Conservation (phyloP, 2,329 filamentous ascomycete species). For the Fusarium sterilihyphosum region DNA sequence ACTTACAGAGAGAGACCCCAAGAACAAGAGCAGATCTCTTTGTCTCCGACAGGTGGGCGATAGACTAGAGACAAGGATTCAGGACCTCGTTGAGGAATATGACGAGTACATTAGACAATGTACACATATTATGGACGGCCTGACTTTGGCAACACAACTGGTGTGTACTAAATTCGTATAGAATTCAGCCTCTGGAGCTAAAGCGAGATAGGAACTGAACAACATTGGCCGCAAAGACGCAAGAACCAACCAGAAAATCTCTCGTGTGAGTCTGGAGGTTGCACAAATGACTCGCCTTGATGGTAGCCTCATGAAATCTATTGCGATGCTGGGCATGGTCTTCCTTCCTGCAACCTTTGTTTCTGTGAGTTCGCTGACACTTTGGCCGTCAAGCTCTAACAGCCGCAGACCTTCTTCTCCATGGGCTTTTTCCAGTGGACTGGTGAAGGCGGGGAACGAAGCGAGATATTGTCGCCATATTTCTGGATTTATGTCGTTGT, state of each 20-base stretch:
- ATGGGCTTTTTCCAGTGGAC: conserved; percentile 18
- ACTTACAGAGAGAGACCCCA: too few relatives aligned
- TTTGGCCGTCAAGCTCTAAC: not conserved
- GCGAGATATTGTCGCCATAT: not conserved
- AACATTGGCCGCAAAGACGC: not conserved
- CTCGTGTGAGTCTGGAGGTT: not conserved
- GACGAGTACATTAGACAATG: too few relatives aligned
- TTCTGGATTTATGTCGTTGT: conserved; percentile 13
- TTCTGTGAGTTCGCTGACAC: too few relatives aligned
- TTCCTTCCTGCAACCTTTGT: conserved; percentile 7
- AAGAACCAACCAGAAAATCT: not conserved
- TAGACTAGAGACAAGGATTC: too few relatives aligned
- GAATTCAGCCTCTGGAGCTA: too few relatives aligned
- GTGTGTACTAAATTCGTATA: too few relatives aligned
- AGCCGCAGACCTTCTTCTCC: not conserved
- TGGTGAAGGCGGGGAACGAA: accelerated
- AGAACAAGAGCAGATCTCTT: too few relatives aligned
- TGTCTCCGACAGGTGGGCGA: too few relatives aligned
- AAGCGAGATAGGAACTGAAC: too few relatives aligned
- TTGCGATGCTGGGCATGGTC: conserved; percentile 1
- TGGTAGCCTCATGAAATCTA: not conserved
- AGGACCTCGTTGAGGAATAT: too few relatives aligned
- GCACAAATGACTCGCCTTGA: not conserved
- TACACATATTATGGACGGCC: not conserved
- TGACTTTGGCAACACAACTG: not conserved